Base-by-base conservation (phyloP, 805 yeast genomes). In the Candida berthetii region DNA sequence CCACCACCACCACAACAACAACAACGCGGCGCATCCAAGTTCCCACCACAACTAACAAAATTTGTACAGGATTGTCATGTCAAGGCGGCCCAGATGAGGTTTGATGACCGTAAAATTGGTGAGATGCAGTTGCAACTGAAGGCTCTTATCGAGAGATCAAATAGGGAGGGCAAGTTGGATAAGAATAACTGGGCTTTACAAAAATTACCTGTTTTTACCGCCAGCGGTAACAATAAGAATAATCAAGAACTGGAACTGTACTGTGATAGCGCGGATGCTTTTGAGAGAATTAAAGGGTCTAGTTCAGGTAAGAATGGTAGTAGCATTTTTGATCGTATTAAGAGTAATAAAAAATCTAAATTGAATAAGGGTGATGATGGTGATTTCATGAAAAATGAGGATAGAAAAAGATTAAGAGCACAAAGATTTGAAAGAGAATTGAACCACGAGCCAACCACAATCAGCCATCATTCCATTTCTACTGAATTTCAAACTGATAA, bases 381-480 rank as follows among this genome's bases (percentile, higher is more conserved):
- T 32, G 38, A 40, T 29, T 20, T 25, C 15, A 39, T 49, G 46
- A 46, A 47, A 2, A 60, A 61, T 10, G 46, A 40, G 5, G 55
- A 50, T 9, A 58, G 61, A 46, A 58, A 62, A 42, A 58, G 47
- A 31, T 55, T 51, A 33, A 59, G 72, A 32, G 63, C 66, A 9
- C 62, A 61, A 41, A 55, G 67, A 44, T 67, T 67, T 46, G 61
- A 61, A 29, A 50, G 44, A 32, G 60, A 48, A 39, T 24, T 47
- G 24, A 17, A 44, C 37, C 20, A 39, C 24, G 19, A 37, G 36
- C 11, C 46, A 45, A 29, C 42, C 51, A 13, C 46, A 46, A 14
- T 53, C 48, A 8, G 58, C 55, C 32, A 49, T 56, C 37, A 51
- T 44, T 39, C 46, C 59, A 13, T 45, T 57, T 43, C 42, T 52